These are phyloP conservation scores for Suillus variegatus DNA, from an alignment of 768 basidiomycete genomes.

Conservation along the genomic window DNA sequence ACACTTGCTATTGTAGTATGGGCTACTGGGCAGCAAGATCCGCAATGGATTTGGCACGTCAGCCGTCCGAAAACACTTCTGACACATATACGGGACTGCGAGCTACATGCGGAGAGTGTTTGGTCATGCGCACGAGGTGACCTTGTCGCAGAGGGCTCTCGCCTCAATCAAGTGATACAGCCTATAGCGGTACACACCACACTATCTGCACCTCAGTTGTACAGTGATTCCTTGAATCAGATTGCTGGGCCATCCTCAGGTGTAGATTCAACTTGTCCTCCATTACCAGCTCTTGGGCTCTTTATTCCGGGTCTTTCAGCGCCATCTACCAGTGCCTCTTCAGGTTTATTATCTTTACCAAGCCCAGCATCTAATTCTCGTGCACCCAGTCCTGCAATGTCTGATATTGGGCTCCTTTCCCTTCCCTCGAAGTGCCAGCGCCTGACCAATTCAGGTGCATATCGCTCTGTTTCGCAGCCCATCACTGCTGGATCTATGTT, in stretches of 20 bases:
- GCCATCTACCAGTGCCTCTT: not conserved
- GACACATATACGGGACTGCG: too few species aligned
- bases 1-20: too few species aligned
- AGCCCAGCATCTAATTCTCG: not conserved
- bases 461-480: not conserved
- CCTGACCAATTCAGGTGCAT: conserved; percentile 4
- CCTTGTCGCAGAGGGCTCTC: not conserved
- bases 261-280: not conserved
- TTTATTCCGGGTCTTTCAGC: not conserved
- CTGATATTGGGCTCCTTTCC: not conserved
- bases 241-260: not conserved
- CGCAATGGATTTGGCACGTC: too few species aligned
- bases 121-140: too few species aligned
- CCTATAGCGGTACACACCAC: not conserved
- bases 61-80: too few species aligned
- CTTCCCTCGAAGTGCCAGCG: conserved; percentile 1
- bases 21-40: too few species aligned
- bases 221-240: not conserved
- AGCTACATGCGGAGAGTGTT: too few species aligned
- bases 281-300: not conserved
- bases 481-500: not conserved
- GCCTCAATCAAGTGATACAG: not conserved
- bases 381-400: conserved; percentile 1
- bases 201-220: not conserved
- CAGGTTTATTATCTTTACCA: not conserved